Conservation (phyloP, 768 basidiomycete species). For the Leccinum longicurvipes region DNA sequence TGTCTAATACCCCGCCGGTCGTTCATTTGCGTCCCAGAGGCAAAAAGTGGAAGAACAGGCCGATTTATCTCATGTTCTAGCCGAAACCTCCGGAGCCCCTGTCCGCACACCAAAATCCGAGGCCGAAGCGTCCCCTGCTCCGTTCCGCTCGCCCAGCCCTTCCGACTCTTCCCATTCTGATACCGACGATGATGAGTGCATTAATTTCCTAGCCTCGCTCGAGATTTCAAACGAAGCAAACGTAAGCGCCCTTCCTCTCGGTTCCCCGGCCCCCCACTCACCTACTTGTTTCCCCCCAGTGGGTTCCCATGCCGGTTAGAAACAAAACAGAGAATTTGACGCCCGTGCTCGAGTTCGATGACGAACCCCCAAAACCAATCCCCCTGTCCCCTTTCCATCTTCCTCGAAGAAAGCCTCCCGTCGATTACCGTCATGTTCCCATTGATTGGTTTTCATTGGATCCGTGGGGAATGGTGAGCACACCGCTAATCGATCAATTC, state of each 20-base stretch:
- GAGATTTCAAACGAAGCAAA: constrained; percentile 31
- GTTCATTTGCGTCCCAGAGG: constrained; percentile 13
- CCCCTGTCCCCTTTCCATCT: constrained; percentile 5
- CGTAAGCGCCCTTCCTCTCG: constrained; percentile 12
- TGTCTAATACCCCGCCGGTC: neutral
- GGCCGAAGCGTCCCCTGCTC: neutral
- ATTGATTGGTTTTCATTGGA: constrained; percentile 12
- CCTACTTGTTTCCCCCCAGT: constrained; percentile 14
- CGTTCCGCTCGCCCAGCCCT: constrained; percentile 1
- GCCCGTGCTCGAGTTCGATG: constrained; percentile 7
- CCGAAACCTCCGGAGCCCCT: neutral
- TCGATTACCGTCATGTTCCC: constrained; percentile 22
- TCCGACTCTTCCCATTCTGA: neutral
- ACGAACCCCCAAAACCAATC: neutral
- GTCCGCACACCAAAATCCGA: constrained; percentile 2
- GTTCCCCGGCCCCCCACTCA: constrained; percentile 4
- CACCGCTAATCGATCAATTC: neutral
- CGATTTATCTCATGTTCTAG: neutral
- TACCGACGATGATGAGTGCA: constrained; percentile 23
- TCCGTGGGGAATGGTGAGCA: constrained; percentile 24
- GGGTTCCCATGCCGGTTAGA: constrained; percentile 22
- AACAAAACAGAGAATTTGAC: constrained; percentile 34
- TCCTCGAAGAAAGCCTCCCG: constrained; percentile 14
- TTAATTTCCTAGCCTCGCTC: constrained; percentile 24
- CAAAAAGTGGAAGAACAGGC: constrained; percentile 10